Conservation (phyloP, 2,329 filamentous ascomycete genomes). For the Trichoderma atroviride region DNA sequence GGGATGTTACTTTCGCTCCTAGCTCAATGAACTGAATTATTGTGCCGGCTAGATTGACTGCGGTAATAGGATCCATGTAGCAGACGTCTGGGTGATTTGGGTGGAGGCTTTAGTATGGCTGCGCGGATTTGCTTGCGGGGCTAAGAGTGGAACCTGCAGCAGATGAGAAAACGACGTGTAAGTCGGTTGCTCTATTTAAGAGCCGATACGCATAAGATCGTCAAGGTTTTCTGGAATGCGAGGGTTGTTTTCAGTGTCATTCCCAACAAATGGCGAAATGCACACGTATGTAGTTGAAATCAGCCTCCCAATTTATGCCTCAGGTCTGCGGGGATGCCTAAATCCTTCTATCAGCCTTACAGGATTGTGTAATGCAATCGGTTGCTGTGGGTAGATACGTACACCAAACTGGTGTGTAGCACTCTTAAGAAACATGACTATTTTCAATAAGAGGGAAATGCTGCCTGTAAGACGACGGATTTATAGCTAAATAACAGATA, state of each 20-base stretch:
- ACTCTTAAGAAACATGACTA: too few relatives aligned
- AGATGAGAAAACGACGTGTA: background rate
- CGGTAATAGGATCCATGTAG: conserved; percentile 7
- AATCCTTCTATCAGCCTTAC: background rate
- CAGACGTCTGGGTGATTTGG: background rate
- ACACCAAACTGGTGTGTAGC: too few relatives aligned
- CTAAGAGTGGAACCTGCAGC: background rate
- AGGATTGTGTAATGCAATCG: too few relatives aligned
- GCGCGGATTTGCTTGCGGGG: too few relatives aligned
- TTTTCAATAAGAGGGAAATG: too few relatives aligned
- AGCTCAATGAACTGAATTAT: conserved; percentile 18
- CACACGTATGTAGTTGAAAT: too few relatives aligned
- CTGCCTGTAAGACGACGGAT: too few relatives aligned
- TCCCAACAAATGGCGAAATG: background rate
- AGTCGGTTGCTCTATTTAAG: background rate
- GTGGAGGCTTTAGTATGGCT: background rate
- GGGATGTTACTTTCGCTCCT: conserved; percentile 1
- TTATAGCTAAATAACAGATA: too few relatives aligned
- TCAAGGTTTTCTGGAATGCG: background rate
- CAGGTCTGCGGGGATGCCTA: background rate
- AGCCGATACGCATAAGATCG: background rate
- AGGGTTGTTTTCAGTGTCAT: background rate
- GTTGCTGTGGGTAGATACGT: too few relatives aligned
- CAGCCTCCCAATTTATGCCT: background rate
- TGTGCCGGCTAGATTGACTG: background rate